Evolutionary conservation across 371 early-diverging fungal genomes (phyloP), one percentile per base, ranked within the genome.

Genomic region (Batrachochytrium dendrobatidis): DNA sequence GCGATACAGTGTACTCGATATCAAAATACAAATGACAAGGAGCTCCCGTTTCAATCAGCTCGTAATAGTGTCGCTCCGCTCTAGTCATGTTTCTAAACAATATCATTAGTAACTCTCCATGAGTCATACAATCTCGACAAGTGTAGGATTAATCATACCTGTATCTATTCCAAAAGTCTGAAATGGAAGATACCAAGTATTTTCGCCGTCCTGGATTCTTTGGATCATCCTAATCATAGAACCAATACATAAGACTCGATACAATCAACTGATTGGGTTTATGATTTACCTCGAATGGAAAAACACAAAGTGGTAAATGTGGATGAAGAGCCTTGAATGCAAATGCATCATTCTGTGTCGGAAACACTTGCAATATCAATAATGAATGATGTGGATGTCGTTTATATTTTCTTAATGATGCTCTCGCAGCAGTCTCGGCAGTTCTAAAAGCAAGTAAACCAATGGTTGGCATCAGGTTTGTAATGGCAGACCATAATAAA

Each of bases 121-220:
- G 8, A 6, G 3, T 33, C 7, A 33, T 6, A 25, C 4, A 6
- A 26, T 20, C 15, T 4, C 24, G 26, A 26, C 35, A 43, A n/a
- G 4, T n/a, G 32, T 7, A 5, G 6, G 25, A 18, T 6, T 3
- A 2, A 3, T 34, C 7, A 4, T 20, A 35, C 56, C 6, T 20
- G 55, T 65, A 65, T 30, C 34, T 20, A 2, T 39, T 22, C 57
- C 59, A 65, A 39, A 65, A 65, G 8, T 46, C 48, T n/a, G 33
- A 33, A n/a, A 33, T 28, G 1, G 66, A 58, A 15, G 66, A 51
- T 25, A 58, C 55, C 30, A 61, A 53, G 52, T 61, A 65, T 39
- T 49, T 50, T 8, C 66, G 52, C 5, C 33, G 29, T 15, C 66
- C 66, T 17, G 66, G 66, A 8, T 53, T 32, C 0, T 30, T 17